A percentile compares a stretch with the other conserved stretches of the same genome.
Evolutionary conservation across 2,329 filamentous ascomycete genomes (phyloP).

Genomic region (Paraphoma sp.): DNA sequence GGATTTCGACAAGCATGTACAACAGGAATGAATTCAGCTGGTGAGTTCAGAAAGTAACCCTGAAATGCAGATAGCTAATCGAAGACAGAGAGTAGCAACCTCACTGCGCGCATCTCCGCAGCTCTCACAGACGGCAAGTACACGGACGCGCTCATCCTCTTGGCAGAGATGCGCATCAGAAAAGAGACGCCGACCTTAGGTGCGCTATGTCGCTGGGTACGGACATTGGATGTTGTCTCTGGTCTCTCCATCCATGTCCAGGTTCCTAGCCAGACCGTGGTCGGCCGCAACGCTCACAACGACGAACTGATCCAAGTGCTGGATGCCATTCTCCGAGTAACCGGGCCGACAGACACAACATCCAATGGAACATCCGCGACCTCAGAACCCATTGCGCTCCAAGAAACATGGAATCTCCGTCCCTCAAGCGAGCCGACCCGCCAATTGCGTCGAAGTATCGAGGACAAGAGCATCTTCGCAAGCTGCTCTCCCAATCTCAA

Average conservation of each 20-base stretch:
- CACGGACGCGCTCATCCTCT: conserved; percentile 67
- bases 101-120: conserved; percentile 70
- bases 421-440: conserved; percentile 48
- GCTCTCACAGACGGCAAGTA: conserved; percentile 71
- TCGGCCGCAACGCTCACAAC: conserved; percentile 56
- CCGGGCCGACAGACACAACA: conserved; percentile 64
- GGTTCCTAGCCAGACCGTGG: conserved; percentile 45
- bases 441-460: conserved; percentile 63
- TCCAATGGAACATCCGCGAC: conserved; percentile 26
- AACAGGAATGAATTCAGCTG: conserved; percentile 67
- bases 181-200: conserved; percentile 70
- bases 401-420: conserved; percentile 67
- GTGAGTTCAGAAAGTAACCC: conserved; percentile 33
- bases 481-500: conserved; percentile 25
- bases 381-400: conserved; percentile 62
- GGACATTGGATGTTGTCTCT: conserved; percentile 73
- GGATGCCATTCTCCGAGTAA: conserved; percentile 69
- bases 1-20: conserved; percentile 73
- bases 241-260: conserved; percentile 64
- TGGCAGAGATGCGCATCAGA: conserved; percentile 75
- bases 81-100: conserved; percentile 61
- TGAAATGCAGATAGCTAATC: neutral
- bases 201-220: conserved; percentile 74
- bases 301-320: conserved; percentile 62
- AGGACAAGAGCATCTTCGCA: conserved; percentile 58